A percentile compares a stretch with the other conserved stretches of the same genome.
Conservation (phyloP, 176 grass and related monocot genomes). For the Phyllostachys edulis region DNA sequence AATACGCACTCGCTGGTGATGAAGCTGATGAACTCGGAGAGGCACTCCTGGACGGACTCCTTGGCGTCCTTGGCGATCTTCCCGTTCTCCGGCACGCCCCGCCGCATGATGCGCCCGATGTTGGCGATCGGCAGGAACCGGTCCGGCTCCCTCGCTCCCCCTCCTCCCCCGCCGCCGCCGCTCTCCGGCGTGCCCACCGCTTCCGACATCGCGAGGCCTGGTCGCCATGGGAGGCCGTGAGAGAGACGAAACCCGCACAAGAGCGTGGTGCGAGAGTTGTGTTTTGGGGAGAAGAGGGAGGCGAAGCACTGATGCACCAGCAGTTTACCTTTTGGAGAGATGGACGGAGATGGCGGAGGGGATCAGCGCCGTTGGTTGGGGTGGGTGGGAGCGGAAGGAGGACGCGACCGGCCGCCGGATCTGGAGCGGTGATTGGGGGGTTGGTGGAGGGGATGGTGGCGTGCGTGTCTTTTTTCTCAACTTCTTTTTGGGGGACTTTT, state of each 20-base stretch:
- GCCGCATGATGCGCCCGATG: conserved; percentile 73
- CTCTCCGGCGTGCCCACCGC: conserved; percentile 19
- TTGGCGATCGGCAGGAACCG: conserved; percentile 77
- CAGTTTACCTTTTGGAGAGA: conserved; percentile 21
- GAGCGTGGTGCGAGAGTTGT: neutral
- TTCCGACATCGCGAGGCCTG: conserved; percentile 52
- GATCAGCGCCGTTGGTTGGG: conserved; percentile 60
- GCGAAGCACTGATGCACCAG: neutral
- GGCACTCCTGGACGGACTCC: conserved; percentile 78
- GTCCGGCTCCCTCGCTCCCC: conserved; percentile 55
- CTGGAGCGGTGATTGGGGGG: conserved; percentile 20
- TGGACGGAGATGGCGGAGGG: conserved; percentile 48
- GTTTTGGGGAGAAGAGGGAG: neutral
- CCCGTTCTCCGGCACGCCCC: conserved; percentile 71
- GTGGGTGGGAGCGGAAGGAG: conserved; percentile 14
- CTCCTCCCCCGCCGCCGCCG: conserved; percentile 4
- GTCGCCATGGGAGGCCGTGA: neutral
- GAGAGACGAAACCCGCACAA: neutral
- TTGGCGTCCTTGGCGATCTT: conserved; percentile 86
- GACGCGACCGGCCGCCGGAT: conserved; percentile 51
- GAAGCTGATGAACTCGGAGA: conserved; percentile 88
- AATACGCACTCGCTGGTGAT: conserved; percentile 68
- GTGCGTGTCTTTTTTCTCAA: neutral
- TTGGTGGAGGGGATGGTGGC: neutral
- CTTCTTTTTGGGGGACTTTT: too few species aligned